A percentile compares a stretch with the other conserved stretches of the same genome.
These are phyloP conservation scores for Salmacisia buchloeana DNA, from an alignment of 1,284 basidiomycete genomes.

Conservation along the genomic window DNA sequence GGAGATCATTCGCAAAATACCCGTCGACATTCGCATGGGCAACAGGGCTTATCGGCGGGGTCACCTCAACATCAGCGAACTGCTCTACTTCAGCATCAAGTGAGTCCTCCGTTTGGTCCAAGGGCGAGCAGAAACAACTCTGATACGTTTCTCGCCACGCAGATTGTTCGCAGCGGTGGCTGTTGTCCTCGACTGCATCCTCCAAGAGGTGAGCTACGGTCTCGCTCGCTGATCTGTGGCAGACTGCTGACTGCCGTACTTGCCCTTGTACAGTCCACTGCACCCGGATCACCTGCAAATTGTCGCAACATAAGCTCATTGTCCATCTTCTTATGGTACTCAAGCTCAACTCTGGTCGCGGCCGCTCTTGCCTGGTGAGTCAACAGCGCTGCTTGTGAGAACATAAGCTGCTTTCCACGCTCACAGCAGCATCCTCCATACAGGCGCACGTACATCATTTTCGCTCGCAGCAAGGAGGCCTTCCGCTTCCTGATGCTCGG, in stretches of 20 bases:
- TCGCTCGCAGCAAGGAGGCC: not conserved
- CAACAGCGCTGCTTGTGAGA: too few species aligned
- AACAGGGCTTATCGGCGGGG: not conserved
- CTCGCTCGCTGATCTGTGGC: not conserved
- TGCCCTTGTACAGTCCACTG: not conserved
- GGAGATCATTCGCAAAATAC: not conserved
- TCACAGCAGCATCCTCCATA: not conserved
- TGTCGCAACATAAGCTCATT: not conserved
- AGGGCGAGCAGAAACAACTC: not conserved
- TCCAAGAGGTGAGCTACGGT: not conserved
- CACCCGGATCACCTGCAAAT: not conserved
- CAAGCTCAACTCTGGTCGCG: not conserved
- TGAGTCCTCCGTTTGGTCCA: not conserved
- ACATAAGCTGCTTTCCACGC: not conserved
- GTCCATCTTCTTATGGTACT: not conserved
- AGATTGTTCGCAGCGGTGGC: not conserved
- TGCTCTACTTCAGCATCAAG: not conserved
- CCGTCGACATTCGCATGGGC: not conserved
- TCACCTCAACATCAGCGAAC: not conserved
- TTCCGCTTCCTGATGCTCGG: not conserved
- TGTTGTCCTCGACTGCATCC: not conserved
- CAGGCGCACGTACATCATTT: slow-evolving; percentile 5
- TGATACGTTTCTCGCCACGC: not conserved
- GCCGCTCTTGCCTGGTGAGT: not conserved
- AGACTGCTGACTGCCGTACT: not conserved